Evolutionary conservation across 768 basidiomycete species (phyloP), one percentile per base, ranked within the genome.

Genomic region (Xanthoconium stramineum): DNA sequence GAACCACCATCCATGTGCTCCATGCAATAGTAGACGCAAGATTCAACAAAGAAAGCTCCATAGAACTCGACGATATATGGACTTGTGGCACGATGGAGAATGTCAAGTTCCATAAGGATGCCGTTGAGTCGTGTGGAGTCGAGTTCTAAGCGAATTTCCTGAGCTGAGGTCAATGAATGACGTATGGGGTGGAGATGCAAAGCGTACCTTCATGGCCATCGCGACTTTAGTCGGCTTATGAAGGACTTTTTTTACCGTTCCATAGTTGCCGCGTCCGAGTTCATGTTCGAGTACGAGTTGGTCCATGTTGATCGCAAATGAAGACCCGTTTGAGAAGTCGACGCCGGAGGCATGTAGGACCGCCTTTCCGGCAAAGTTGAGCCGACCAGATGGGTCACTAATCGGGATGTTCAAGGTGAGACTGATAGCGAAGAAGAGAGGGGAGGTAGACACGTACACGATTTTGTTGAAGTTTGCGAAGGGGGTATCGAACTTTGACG

Each of bases 21-120:
- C 95, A 98, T 98, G 74, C 95, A 98, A 72, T 97, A 98, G 75
- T 99, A 98, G 24, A 99, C 97, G 71, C 96, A 99, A n/a, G 92
- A 92, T 69, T 99, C 97, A 73, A 97, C 94, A 74, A 97, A 98
- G 78, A 99, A 99, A 5, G 97, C 97, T 43, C 97, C 97, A 69
- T 96, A 98, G 65, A 99, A 99, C 58, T 98, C 97, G 65, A 99
- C 92, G 61, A 98, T 98, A 67, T 91, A 86, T 3, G 89, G 90
- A 10, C 89, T 86, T 43, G 88, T 81, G 4, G 95, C 95, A 29
- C 94, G 91, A 72, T 99, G 97, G 8, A 99, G 84, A 61, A 99
- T 89, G 69, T 99, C 96, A 52, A 99, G 89, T 68, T 99, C 97
- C 89, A 98, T 98, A 65, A 99, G 87, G 78, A 99, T 98, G 14